A percentile compares a stretch with the other conserved stretches of the same genome.
phyloP scores from a whole-genome alignment of 257 asterid genomes.

The Linderniella brevidens region DNA sequence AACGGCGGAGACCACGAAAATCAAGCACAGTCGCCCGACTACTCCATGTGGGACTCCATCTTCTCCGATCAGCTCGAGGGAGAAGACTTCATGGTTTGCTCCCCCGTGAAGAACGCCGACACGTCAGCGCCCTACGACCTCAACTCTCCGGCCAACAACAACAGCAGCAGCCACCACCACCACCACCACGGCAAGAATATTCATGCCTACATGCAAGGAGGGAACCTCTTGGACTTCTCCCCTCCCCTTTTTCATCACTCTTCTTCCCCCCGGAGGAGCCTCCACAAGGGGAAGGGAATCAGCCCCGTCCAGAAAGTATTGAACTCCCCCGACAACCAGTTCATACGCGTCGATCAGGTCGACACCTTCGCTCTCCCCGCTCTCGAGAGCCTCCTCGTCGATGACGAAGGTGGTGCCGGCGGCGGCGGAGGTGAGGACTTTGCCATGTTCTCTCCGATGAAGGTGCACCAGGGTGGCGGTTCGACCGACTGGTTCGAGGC shows the following conservation, averaged over 20 bases:
- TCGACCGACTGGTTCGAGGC: slow-evolving; percentile 25
- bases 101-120: slow-evolving; percentile 40
- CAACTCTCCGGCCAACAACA: too few species aligned
- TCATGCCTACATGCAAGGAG: too few species aligned
- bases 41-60: slow-evolving; percentile 47
- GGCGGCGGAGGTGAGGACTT: slow-evolving; percentile 11
- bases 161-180: neutral
- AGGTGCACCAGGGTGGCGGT: slow-evolving; percentile 15
- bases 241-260: slow-evolving; percentile 37
- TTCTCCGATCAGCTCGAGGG: slow-evolving; percentile 45
- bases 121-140: too few species aligned
- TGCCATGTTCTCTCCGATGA: slow-evolving; percentile 15
- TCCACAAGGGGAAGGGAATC: slow-evolving; percentile 39
- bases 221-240: slow-evolving; percentile 26
- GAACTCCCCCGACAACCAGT: slow-evolving; percentile 52
- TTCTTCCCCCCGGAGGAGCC: slow-evolving; percentile 26
- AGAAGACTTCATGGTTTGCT: slow-evolving; percentile 74
- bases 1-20: slow-evolving; percentile 11
- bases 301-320: slow-evolving; percentile 60
- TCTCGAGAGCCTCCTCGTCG: slow-evolving; percentile 42
- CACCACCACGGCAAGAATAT: too few species aligned
- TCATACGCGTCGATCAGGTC: slow-evolving; percentile 41
- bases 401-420: slow-evolving; percentile 8
- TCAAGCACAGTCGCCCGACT: slow-evolving; percentile 45
- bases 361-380: slow-evolving; percentile 52